Evolutionary conservation across 306 rosid species (phyloP), one percentile per base, ranked within the genome.

Genomic region (Cotoneaster glaucophyllus): DNA sequence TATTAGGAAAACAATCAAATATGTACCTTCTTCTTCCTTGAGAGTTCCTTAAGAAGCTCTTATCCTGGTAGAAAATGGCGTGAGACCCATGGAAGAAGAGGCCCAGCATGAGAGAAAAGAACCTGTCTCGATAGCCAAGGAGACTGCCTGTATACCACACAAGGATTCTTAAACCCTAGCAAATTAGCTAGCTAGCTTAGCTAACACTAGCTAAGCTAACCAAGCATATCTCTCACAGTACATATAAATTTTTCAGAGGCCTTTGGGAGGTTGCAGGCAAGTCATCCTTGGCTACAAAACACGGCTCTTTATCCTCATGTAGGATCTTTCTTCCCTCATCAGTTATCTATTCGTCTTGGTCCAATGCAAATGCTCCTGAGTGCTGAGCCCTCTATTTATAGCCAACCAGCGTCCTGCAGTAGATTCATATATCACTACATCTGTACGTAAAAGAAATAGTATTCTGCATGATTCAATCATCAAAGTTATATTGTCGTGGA

Each of bases 221-320:
- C 54, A 4, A 18, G 31, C 56, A 25, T 39, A 39, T 9, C 44
- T 39, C 44, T 39, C 44, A 39, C 44, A 39, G 1, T 39, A 39
- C 44, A 39, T 2, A 39, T 39, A 17, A 29, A 15, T 48, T 17
- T 48, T 48, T 5, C 54, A 28, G 11, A 61, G 66, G 50, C 74
- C 78, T 39, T 74, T 17, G 58, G 63, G 78, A 80, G 79, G 82
- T 69, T 64, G 69, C 86, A 84, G 90, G 88, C 90, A 82, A 84
- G 87, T 84, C 90, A 87, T 87, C 87, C 90, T 84, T 87, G 88
- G 90, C 90, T 87, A 87, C 84, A 80, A 73, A 77, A 84, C 90
- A 64, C 73, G 87, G 75, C 88, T 80, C 90, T 85, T 64, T 12
- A 82, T 69, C 86, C 87, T 86, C 90, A 82, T 82, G 86, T 50